Conservation (phyloP, 108 stramenopile species). For the Pseudonitzschia multiseries region DNA sequence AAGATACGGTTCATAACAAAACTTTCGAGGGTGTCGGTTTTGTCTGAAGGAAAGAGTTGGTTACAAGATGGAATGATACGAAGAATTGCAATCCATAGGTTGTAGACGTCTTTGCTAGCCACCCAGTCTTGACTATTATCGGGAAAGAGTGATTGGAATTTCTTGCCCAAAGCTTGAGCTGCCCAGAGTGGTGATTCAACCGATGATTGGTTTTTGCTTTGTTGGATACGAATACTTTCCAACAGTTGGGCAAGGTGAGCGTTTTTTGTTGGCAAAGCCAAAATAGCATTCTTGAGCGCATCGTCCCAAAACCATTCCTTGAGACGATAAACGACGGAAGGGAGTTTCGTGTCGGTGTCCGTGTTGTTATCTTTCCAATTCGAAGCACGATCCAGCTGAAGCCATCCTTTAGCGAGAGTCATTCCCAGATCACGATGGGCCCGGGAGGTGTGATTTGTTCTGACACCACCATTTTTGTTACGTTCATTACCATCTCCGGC, state of each 20-base stretch:
- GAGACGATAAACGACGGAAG: conserved; percentile 22
- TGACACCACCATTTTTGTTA: no score
- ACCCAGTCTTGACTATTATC: conserved; percentile 23
- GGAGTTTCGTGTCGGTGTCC: neutral
- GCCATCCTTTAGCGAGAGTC: conserved; percentile 21
- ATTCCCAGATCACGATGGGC: conserved; percentile 17
- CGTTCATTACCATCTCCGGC: neutral
- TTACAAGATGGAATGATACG: conserved; percentile 14
- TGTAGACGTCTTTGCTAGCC: conserved; percentile 33
- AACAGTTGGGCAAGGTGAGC: neutral
- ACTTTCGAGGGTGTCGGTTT: conserved; percentile 32
- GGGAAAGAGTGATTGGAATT: conserved; percentile 27
- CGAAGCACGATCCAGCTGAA: conserved; percentile 27
- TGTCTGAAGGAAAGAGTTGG: conserved; percentile 3
- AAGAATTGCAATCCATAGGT: conserved; percentile 33
- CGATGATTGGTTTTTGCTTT: neutral
- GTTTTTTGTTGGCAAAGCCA: neutral
- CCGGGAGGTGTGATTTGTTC: neutral
- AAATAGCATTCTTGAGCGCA: conserved; percentile 10
- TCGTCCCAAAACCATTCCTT: conserved; percentile 44
- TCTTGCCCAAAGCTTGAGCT: conserved; percentile 4
- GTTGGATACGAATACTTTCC: neutral
- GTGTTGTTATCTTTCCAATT: conserved; percentile 6
- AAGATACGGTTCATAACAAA: conserved; percentile 77
- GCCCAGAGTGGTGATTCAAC: neutral